Base-by-base conservation (phyloP, 129 eudicot genomes). In the Flaveria linearis region DNA sequence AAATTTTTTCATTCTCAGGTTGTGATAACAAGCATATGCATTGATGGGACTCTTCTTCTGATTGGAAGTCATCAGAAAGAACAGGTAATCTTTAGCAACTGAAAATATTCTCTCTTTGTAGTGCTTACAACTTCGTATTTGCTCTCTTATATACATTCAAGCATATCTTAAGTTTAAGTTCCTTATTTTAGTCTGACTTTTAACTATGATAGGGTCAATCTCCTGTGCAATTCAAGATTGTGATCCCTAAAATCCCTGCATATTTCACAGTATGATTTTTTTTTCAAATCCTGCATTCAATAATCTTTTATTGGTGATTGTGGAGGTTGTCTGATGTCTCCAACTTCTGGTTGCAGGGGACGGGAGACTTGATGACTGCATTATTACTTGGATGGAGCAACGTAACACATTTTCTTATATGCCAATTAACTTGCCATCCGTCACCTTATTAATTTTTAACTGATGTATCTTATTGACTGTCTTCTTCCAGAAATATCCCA, bases 361-460 rank as follows among this genome's bases (percentile, higher is more conserved):
- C 98, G 20, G 98, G 98, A 78, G 98, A 94, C 85, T 82, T 94
- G 52, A 91, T 62, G 81, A 89, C 98, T 79, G 97, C 98, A 25
- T 83, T 94, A 49, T 80, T 94, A 84, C 98, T 94, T 79, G 98
- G 98, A 73, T 94, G 98, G 98, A 94, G 98, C 89, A 94, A 88
- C 79, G 98, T 94, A 91, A 84, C 70, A 56, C 61, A 68, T 15
- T 67, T 80, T 22, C 26, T 36, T 75, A 65, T 58, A 23, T 51
- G 53, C 33, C 33, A 28, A 17, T 49, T 47, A 71, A 25, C 53
- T 71, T 36, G 20, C 20, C n/a, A 9, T 68, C 23, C 28, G 14
- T 39, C 72, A 43, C 46, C 60, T 17, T n/a, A n/a, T 17, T 70
- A 68, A 7, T n/a, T 75, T 28, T 70, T 3, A n/a, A 56, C 61